These are phyloP conservation scores for Boechera divaricarpa DNA, from an alignment of 345 rosid genomes.

Conservation along the genomic window DNA sequence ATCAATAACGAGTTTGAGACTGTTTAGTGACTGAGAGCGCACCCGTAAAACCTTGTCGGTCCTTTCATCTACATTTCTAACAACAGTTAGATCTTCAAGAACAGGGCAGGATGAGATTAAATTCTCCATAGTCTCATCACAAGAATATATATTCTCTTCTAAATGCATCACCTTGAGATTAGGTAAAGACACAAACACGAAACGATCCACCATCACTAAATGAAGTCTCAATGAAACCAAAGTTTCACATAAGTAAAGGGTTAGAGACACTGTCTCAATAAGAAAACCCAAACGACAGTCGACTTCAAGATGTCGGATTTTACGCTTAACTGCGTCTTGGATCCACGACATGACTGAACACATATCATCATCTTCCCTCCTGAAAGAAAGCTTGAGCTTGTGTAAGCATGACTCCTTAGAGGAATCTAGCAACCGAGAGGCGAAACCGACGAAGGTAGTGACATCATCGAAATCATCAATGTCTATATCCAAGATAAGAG, in stretches of 20 bases:
- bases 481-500: too few relatives aligned
- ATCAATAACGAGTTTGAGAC: conserved; percentile 7
- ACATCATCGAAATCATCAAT: too few relatives aligned
- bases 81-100: conserved; percentile 24
- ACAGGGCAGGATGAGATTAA: neutral
- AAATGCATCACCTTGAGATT: conserved; percentile 1
- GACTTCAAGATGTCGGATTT: neutral
- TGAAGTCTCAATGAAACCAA: conserved; percentile 1
- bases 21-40: conserved; percentile 7
- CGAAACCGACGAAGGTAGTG: too few relatives aligned
- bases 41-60: conserved; percentile 5
- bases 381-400: too few relatives aligned
- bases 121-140: neutral
- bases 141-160: neutral
- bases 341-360: neutral
- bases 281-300: neutral
- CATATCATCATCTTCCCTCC: too few relatives aligned
- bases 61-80: neutral
- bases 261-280: neutral
- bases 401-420: too few relatives aligned
- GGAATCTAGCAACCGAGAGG: too few relatives aligned
- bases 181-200: neutral
- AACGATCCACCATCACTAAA: neutral
- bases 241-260: neutral
- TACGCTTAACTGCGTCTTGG: neutral